A percentile compares a stretch with the other conserved stretches of the same genome.
Evolutionary conservation across 2,329 filamentous ascomycete genomes (phyloP).

Genomic region (Ascochyta rabiei): DNA sequence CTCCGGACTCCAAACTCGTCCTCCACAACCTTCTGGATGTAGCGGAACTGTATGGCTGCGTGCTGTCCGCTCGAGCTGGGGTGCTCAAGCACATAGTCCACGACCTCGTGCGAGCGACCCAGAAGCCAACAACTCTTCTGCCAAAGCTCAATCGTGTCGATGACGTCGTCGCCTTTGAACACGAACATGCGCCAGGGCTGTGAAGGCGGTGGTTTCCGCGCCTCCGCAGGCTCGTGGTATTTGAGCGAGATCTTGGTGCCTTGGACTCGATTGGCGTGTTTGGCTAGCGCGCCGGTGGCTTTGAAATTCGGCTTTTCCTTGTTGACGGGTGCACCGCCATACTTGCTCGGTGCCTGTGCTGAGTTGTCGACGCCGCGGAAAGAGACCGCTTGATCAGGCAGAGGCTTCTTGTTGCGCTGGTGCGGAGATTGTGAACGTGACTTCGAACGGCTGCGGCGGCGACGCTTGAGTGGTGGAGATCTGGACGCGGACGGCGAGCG

Average conservation of each 20-base stretch:
- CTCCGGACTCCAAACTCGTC: conserved; percentile 70
- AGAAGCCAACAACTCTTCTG: conserved; percentile 87
- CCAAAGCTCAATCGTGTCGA: conserved; percentile 81
- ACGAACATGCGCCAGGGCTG: conserved; percentile 89
- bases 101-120: conserved; percentile 79
- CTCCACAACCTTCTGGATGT: conserved; percentile 82
- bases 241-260: conserved; percentile 83
- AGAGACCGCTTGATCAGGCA: conserved; percentile 55
- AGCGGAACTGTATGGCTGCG: conserved; percentile 90
- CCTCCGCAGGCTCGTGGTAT: conserved; percentile 94
- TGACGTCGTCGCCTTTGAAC: conserved; percentile 81
- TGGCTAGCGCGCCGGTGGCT: conserved; percentile 80
- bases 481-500: conserved; percentile 35
- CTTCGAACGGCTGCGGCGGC: conserved; percentile 34
- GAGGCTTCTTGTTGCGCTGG: conserved; percentile 50
- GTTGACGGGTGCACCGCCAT: conserved; percentile 52
- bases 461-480: conserved; percentile 44
- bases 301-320: conserved; percentile 91
- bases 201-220: conserved; percentile 80
- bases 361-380: conserved; percentile 48
- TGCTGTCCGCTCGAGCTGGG: conserved; percentile 95
- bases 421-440: conserved; percentile 53
- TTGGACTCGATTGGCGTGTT: conserved; percentile 82
- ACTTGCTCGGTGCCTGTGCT: conserved; percentile 36
- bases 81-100: conserved; percentile 84